Base-by-base conservation (phyloP, 495 filamentous ascomycete species). In the Aspergillus kassunensis region DNA sequence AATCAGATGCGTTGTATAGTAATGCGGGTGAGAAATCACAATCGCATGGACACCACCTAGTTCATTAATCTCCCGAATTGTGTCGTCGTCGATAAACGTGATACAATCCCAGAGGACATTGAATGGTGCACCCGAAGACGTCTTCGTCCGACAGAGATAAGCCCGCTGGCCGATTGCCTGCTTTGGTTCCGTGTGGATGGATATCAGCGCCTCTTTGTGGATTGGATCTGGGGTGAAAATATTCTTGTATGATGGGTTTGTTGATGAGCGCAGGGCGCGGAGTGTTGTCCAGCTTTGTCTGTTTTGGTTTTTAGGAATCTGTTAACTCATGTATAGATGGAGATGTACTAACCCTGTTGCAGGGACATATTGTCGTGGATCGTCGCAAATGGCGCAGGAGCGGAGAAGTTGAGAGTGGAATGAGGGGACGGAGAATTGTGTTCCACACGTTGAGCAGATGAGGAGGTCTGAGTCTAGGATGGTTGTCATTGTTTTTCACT, bases 11-110 rank as follows among this genome's bases (percentile, higher is more conserved):
- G 87, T 84, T 13, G 79, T 79, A 65, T 88, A 91, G 63, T 84
- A 92, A 62, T 92, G 88, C 29, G 88, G 88, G 63, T 92, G 88
- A 0, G 80, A 84, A 56, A 92, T 90, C 36, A 90, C 81, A 31
- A 90, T 90, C 0, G 80, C 86, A n/a, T 73, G 67, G 3, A 91
- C 58, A 0, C 84, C 85, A 37, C 87, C 87, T 3, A 76, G 50
- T 7, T 49, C 51, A 8, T 66, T 64, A 52, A 85, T 74, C 40
- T 52, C 49, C 0, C 56, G 44, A 10, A 86, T 65, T 0, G 86
- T 90, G 10, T 72, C 71, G 3, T 74, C 65, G 58, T 90, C 85
- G 6, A 91, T 56, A 44, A 76, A 79, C 3, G 85, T 70, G 36
- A 92, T 67, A 55, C 85, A 79, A 63, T 91, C 88, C 87, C 87